Evolutionary conservation across 163 green algal species (phyloP), one percentile per base, ranked within the genome.

Genomic region (Coccomyxa subellipsoidea): DNA sequence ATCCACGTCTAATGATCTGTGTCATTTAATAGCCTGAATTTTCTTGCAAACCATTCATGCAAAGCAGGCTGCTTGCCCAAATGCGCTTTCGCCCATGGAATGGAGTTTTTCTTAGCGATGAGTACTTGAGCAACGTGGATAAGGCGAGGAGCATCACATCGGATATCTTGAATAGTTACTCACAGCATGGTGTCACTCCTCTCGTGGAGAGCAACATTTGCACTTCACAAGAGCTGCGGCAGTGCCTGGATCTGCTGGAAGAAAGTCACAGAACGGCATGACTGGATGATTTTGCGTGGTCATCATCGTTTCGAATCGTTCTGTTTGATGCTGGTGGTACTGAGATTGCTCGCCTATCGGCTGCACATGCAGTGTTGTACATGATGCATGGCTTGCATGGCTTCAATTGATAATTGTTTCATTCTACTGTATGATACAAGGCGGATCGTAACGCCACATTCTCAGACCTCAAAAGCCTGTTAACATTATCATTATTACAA

Each of bases 41-140:
- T 66, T 12, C 18, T 18, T 66, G 47, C 47, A 66, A 66, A 12
- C 47, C 47, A 9, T 38, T 69, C 6, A 21, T 54, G n/a, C 31
- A 8, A 73, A 69, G 71, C 80, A 84, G 80, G 80, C 84, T 93
- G 70, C 87, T 93, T 66, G 87, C 90, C 0, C 85, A 90, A 69
- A 91, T 92, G 89, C 79, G 71, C 25, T 93, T 91, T 54, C 73
- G 90, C 12, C 88, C 90, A 23, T 93, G 90, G 90, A 85, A 78
- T 6, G 90, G 90, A 15, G 90, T 93, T 27, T 91, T 87, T 69
- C 80, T 93, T 15, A 86, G 83, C 29, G 81, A 90, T 0, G 78
- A 89, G 39, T 93, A 90, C 66, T 81, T 93, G 47, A 83, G 80
- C 72, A 73, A 77, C n/a, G 81, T 91, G 27, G 81, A 87, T n/a